phyloP scores from a whole-genome alignment of 352 stramenopile species.

The Phytophthora colocasiae region DNA sequence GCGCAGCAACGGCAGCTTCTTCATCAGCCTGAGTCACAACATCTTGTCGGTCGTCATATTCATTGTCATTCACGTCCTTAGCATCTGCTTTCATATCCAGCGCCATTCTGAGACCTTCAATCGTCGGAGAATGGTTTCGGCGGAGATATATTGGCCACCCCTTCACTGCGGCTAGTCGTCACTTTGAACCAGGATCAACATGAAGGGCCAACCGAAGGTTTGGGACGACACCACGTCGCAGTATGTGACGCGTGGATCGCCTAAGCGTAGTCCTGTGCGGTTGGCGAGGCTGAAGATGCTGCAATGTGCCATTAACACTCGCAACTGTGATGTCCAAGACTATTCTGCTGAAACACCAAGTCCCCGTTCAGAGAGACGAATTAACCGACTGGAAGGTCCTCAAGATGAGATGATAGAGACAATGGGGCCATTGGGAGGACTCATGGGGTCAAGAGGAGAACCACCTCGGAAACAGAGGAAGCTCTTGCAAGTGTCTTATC shows the following conservation, averaged over 20 bases:
- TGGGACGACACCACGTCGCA: conserved; percentile 38
- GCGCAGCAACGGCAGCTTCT: conserved; percentile 58
- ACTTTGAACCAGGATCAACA: conserved; percentile 25
- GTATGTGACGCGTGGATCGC: conserved; percentile 45
- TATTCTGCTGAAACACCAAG: conserved; percentile 35
- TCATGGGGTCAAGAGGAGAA: conserved; percentile 54
- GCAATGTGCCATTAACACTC: conserved; percentile 82
- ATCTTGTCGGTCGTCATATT: conserved; percentile 58
- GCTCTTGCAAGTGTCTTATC: conserved; percentile 27
- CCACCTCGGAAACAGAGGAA: conserved; percentile 43
- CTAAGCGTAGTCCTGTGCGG: conserved; percentile 78
- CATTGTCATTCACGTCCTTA: conserved; percentile 44
- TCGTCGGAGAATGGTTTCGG: not conserved
- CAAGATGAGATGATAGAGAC: conserved; percentile 63
- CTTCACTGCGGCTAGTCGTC: conserved; percentile 23
- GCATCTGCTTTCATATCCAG: conserved; percentile 61
- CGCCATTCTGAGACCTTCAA: conserved; percentile 26
- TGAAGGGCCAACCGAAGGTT: conserved; percentile 35
- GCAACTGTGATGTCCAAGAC: conserved; percentile 75
- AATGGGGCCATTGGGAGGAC: conserved; percentile 76
- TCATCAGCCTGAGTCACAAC: conserved; percentile 64
- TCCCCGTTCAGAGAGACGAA: conserved; percentile 34
- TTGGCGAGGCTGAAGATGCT: conserved; percentile 86
- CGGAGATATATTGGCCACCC: not conserved
- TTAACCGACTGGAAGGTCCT: conserved; percentile 37